Conservation (phyloP, 2,329 filamentous ascomycete species). For the Juglanconis oblonga region DNA sequence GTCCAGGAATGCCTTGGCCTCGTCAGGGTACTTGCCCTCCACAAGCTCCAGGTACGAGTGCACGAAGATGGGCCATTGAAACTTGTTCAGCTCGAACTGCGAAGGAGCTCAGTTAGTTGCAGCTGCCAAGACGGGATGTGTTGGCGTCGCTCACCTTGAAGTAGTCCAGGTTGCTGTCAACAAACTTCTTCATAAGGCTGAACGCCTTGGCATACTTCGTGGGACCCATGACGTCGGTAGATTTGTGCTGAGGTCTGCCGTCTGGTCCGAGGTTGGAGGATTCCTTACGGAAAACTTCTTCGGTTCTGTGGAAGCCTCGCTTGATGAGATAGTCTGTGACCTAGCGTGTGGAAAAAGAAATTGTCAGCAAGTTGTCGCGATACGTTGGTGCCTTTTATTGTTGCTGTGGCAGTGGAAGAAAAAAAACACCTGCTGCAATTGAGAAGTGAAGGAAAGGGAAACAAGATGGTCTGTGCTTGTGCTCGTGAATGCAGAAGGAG, state of each 20-base stretch:
- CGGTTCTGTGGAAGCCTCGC: slow-evolving; percentile 89
- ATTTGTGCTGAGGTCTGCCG: slow-evolving; percentile 67
- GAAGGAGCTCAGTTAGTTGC: slow-evolving; percentile 19
- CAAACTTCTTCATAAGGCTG: slow-evolving; percentile 73
- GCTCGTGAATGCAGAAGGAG: too few relatives aligned
- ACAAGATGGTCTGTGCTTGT: neutral
- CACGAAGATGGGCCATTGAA: slow-evolving; percentile 91
- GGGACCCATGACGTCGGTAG: slow-evolving; percentile 67
- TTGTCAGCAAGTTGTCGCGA: neutral
- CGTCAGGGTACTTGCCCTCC: slow-evolving; percentile 65
- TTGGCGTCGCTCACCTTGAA: slow-evolving; percentile 66
- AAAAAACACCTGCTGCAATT: neutral
- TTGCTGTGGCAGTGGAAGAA: neutral
- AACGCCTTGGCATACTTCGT: slow-evolving; percentile 76
- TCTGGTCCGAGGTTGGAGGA: slow-evolving; percentile 79
- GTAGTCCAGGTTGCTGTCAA: slow-evolving; percentile 87
- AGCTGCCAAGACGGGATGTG: neutral
- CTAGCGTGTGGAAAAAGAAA: slow-evolving; percentile 29
- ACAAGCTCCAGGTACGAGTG: slow-evolving; percentile 87
- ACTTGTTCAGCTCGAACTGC: slow-evolving; percentile 79
- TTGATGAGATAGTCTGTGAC: slow-evolving; percentile 95
- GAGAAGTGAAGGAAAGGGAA: neutral
- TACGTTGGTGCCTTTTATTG: neutral
- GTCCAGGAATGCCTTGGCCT: slow-evolving; percentile 72
- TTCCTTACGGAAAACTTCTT: slow-evolving; percentile 88